phyloP scores from a whole-genome alignment of 441 rosid species.

The Bocquillonia castaneifolia region DNA sequence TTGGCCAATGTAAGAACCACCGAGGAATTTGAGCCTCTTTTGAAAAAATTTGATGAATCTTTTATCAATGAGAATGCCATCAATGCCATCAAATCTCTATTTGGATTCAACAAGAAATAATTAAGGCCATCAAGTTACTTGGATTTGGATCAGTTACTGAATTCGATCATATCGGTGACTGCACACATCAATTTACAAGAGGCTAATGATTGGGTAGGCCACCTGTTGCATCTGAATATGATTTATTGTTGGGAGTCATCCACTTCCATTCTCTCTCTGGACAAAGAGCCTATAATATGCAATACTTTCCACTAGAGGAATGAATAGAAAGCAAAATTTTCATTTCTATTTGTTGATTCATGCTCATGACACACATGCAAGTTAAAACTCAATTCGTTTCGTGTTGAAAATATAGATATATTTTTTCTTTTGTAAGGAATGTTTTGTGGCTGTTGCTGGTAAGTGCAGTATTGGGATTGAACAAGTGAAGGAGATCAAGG shows the following conservation, averaged over 20 bases:
- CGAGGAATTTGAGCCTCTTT: constrained; percentile 54
- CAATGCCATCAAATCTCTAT: constrained; percentile 85
- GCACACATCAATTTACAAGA: not conserved
- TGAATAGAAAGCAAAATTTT: not conserved
- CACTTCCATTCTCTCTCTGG: not conserved
- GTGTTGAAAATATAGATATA: too few relatives aligned
- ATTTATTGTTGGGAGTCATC: not conserved
- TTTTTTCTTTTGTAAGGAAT: too few relatives aligned
- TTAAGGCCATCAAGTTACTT: constrained; percentile 28
- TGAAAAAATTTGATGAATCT: constrained; percentile 84
- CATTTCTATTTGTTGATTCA: too few relatives aligned
- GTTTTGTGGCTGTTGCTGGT: too few relatives aligned
- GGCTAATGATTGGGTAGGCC: constrained; percentile 6
- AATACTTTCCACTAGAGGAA: constrained; percentile 1
- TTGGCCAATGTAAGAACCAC: constrained; percentile 56
- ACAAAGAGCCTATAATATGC: not conserved
- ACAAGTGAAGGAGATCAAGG: too few relatives aligned
- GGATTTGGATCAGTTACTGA: too few relatives aligned
- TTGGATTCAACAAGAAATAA: constrained; percentile 76
- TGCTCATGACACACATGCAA: too few relatives aligned
- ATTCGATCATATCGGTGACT: not conserved
- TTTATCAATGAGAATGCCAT: constrained; percentile 92
- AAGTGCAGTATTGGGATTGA: too few relatives aligned
- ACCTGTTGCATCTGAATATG: constrained; percentile 6
- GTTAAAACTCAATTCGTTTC: too few relatives aligned